Evolutionary conservation across 208 protist genomes (phyloP), one percentile per base, ranked within the genome.

Genomic region (Wallacemonas sp.): DNA sequence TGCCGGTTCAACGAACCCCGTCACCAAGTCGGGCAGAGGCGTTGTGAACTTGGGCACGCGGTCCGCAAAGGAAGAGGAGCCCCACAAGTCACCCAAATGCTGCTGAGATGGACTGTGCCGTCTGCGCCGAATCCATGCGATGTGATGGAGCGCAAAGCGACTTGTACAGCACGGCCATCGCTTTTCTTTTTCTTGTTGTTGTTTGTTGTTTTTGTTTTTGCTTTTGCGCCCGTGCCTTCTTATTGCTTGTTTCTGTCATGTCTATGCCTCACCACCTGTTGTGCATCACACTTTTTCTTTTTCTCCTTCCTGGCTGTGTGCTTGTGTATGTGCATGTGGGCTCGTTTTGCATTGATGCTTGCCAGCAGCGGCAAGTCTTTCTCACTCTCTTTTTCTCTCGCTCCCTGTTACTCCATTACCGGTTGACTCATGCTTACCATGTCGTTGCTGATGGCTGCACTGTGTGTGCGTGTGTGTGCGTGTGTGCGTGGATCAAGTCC

Each of bases 1-100:
- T 0, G 72, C 83, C 16, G 72, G 79, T 12, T 75, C 72, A 32
- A 76, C 75, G 23, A 79, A 81, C 48, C 72, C 72, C 1, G 77
- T 67, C 5, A 23, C 67, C 25, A 69, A 69, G 26, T 36, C 59
- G 33, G 18, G 33, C 63, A 22, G 52, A 22, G 22, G 25, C 0
- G 73, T 65, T 1, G 42, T 66, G 14, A 70, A 76, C 61, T 31
- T 62, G 2, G 25, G 66, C 22, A 41, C 61, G 46, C 16, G 65
- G 39, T 41, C 38, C 2, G 11, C 18, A 22, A 61, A 46, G 22
- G 63, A 74, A 45, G 67, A 79, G 29, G 44, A 69, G 55, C 25
- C 59, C 50, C 36, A 48, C 11, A 38, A 33, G 18, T 64, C 42
- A 50, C 76, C 54, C 49, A 69, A 64, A 29, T 68, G 42, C 44